These are phyloP conservation scores for Mycena albidolilacea DNA, from an alignment of 768 basidiomycete species.

Conservation along the genomic window DNA sequence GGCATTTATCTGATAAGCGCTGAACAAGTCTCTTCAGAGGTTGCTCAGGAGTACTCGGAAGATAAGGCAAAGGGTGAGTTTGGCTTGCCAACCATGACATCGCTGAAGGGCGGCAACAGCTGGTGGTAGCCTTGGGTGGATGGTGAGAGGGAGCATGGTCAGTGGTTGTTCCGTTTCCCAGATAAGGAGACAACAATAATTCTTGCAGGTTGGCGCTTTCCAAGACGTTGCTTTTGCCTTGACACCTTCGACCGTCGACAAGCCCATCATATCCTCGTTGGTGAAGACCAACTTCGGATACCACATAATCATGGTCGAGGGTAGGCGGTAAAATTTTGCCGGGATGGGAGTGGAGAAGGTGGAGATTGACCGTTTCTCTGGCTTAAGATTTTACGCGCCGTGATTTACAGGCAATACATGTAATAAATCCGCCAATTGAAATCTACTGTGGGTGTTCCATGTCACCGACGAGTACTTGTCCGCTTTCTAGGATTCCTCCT, in stretches of 20 bases:
- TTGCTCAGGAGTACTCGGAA: slow-evolving; percentile 91
- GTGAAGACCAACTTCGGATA: slow-evolving; percentile 91
- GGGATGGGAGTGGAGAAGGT: background rate
- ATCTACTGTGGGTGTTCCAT: no score
- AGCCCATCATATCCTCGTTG: slow-evolving; percentile 77
- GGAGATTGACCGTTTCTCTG: background rate
- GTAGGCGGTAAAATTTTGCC: slow-evolving; percentile 63
- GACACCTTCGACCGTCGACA: slow-evolving; percentile 84
- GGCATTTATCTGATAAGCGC: background rate
- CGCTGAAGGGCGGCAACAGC: slow-evolving; percentile 57
- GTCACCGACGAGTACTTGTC: no score
- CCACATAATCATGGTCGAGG: slow-evolving; percentile 94
- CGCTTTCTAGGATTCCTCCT: no score
- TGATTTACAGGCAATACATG: no score
- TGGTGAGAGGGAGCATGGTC: slow-evolving; percentile 87
- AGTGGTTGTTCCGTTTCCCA: background rate
- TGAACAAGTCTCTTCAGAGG: slow-evolving; percentile 52
- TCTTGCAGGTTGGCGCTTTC: slow-evolving; percentile 68
- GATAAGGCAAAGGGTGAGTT: slow-evolving; percentile 88
- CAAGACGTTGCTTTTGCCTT: slow-evolving; percentile 92
- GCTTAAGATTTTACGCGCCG: no score
- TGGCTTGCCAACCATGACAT: background rate
- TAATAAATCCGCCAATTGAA: no score
- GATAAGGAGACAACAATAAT: background rate
- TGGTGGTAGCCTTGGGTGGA: slow-evolving; percentile 91